Conservation (phyloP, 2,329 filamentous ascomycete species). For the Diaporthe amygdali region DNA sequence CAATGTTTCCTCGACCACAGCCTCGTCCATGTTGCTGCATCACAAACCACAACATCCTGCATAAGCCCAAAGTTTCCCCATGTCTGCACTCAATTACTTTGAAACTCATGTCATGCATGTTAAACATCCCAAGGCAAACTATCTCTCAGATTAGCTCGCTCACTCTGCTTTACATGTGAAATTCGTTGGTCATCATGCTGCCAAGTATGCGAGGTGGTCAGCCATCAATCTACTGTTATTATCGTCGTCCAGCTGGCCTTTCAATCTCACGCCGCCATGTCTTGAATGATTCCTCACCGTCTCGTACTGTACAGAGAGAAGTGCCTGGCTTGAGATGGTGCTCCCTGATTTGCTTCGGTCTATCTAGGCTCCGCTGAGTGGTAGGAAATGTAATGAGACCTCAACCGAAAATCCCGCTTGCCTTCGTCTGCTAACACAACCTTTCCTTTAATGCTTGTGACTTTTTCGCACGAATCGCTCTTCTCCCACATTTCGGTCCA, state of each 20-base stretch:
- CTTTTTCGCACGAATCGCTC: conserved; percentile 21
- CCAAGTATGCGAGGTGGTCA: too few relatives aligned
- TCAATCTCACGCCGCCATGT: too few relatives aligned
- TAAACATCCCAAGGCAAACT: neutral
- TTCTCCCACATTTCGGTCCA: conserved; percentile 20
- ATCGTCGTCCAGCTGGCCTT: too few relatives aligned
- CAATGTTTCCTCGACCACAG: neutral
- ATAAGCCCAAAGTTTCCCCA: conserved; percentile 5
- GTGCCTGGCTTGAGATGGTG: conserved; percentile 12
- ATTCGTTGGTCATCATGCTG: neutral
- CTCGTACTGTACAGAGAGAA: neutral
- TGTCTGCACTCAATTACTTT: conserved; percentile 2
- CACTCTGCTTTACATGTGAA: neutral
- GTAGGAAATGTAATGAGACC: conserved; percentile 21
- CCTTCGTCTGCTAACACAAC: conserved; percentile 6
- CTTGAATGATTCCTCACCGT: too few relatives aligned
- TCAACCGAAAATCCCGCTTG: neutral
- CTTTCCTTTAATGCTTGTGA: conserved; percentile 19
- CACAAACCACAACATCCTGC: neutral
- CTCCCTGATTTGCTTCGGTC: conserved; percentile 19
- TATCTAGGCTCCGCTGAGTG: conserved; percentile 25
- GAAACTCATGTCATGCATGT: neutral
- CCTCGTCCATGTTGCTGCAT: neutral
- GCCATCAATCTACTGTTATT: too few relatives aligned
- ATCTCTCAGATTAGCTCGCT: neutral